Percentiles rank a stretch among this genome's conserved stretches.
Conservation (phyloP, 768 basidiomycete species). For the Collybiopsis luxurians region DNA sequence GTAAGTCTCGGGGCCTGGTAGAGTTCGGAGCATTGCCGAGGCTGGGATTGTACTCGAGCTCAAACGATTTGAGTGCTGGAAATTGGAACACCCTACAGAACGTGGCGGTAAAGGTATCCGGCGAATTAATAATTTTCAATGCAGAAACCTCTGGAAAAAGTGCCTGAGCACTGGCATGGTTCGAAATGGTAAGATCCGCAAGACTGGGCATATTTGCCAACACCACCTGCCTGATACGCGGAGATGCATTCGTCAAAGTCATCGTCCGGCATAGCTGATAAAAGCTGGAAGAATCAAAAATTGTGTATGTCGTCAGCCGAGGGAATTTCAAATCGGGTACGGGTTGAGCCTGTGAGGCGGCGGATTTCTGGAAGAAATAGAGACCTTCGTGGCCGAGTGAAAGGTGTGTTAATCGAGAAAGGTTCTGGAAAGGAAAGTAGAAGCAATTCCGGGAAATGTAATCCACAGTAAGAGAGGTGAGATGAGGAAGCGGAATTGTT, state of each 20-base stretch:
- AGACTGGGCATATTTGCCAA: not conserved
- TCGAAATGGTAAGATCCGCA: not conserved
- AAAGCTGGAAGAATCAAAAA: not conserved
- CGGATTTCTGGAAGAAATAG: not conserved
- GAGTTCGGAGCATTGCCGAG: not conserved
- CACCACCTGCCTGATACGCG: not conserved
- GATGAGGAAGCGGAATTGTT: not conserved
- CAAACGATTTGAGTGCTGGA: not conserved
- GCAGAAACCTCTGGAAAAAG: not conserved
- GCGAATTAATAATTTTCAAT: not conserved
- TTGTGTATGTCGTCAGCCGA: not conserved
- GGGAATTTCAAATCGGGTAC: not conserved
- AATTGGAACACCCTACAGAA: constrained; percentile 1
- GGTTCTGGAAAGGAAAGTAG: constrained; percentile 1
- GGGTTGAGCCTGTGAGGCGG: not conserved
- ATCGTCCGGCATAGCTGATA: not conserved
- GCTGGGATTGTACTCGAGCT: not conserved
- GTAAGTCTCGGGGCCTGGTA: not conserved
- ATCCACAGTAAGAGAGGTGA: constrained; percentile 1
- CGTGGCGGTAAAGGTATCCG: not conserved
- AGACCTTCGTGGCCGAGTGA: not conserved
- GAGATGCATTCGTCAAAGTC: not conserved
- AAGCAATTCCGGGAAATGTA: constrained; percentile 1
- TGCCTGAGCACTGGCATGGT: not conserved
- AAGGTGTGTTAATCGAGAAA: not conserved